These are phyloP conservation scores for Moesziomyces sp. DNA, from an alignment of 1,284 basidiomycete genomes.

Conservation along the genomic window DNA sequence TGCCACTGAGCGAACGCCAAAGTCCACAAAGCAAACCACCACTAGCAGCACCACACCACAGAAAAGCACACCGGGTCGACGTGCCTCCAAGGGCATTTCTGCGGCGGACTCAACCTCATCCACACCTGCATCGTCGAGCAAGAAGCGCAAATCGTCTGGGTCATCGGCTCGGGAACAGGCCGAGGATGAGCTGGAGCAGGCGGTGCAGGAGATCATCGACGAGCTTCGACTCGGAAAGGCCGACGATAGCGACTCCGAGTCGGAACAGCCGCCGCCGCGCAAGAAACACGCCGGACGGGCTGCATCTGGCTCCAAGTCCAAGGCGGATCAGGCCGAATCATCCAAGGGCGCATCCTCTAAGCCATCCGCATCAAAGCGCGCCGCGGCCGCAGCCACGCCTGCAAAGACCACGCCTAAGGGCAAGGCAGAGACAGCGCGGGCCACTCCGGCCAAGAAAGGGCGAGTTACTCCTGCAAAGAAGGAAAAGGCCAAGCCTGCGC, in stretches of 20 bases:
- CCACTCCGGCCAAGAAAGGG: too few relatives aligned
- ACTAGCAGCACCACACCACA: constrained; percentile 1
- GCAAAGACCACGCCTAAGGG: constrained; percentile 1
- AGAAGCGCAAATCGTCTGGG: constrained; percentile 14
- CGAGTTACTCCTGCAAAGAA: constrained; percentile 5
- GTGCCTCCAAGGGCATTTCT: background rate
- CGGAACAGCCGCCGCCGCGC: constrained; percentile 31
- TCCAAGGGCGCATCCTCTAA: background rate
- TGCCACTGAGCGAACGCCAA: constrained; percentile 4
- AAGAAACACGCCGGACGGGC: constrained; percentile 22
- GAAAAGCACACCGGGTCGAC: constrained; percentile 3
- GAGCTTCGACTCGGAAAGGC: constrained; percentile 1
- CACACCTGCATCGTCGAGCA: constrained; percentile 13
- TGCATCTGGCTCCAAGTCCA: background rate
- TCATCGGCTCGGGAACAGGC: background rate
- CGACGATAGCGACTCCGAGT: constrained; percentile 5
- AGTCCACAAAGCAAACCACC: background rate
- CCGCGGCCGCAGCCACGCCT: too few relatives aligned
- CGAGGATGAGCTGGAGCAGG: constrained; percentile 10
- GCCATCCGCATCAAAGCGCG: too few relatives aligned
- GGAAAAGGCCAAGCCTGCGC: background rate
- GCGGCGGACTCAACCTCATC: constrained; percentile 1
- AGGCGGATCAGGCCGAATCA: constrained; percentile 2
- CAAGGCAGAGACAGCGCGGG: background rate
- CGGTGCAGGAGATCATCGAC: constrained; percentile 17